phyloP scores from a whole-genome alignment of 495 filamentous ascomycete genomes.

The Usnea hakonensis region DNA sequence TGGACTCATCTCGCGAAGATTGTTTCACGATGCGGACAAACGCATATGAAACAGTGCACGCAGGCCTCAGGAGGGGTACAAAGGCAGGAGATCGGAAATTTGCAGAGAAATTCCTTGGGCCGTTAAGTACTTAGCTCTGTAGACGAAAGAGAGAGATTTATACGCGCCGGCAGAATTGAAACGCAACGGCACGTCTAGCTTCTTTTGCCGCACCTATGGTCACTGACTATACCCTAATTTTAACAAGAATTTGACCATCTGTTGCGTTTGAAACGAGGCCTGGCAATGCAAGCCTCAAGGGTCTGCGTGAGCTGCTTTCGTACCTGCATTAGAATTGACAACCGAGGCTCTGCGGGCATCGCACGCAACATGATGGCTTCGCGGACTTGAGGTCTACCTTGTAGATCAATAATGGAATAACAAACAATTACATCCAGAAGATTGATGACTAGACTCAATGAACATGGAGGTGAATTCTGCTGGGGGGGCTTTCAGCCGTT shows the following conservation, averaged over 20 bases:
- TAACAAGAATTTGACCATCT: background rate
- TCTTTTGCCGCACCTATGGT: background rate
- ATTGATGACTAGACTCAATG: background rate
- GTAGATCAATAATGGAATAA: background rate
- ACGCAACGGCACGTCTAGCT: background rate
- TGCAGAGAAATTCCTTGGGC: background rate
- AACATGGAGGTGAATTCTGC: background rate
- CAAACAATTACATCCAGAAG: too few species aligned
- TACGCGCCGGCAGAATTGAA: slow-evolving; percentile 1
- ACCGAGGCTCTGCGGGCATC: background rate
- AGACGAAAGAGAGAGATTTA: background rate
- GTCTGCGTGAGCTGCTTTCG: background rate
- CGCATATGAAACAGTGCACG: background rate
- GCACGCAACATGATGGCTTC: background rate
- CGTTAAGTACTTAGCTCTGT: background rate
- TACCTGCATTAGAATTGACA: background rate
- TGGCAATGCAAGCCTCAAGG: background rate
- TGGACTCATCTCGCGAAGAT: background rate
- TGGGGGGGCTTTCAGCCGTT: background rate
- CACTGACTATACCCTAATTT: background rate
- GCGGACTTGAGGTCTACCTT: background rate
- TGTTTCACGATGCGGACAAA: slow-evolving; percentile 1
- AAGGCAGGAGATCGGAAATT: background rate
- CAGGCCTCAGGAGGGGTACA: background rate
- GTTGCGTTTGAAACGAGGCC: background rate